Percentiles rank a stretch among this genome's conserved stretches.
Evolutionary conservation across 352 stramenopile species (phyloP).

Genomic region (Pythium graminicola): DNA sequence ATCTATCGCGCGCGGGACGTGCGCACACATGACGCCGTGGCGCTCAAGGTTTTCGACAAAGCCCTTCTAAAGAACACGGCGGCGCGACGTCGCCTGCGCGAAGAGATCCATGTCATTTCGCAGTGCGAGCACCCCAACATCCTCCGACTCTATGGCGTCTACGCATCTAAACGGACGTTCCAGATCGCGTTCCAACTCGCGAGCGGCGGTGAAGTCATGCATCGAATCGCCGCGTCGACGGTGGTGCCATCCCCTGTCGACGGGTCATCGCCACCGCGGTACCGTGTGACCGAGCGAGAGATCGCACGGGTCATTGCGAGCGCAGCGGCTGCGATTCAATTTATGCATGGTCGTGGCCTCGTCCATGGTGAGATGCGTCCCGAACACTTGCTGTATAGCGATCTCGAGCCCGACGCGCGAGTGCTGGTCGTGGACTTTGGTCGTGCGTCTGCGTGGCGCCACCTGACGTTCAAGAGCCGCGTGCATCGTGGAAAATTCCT

Average conservation of each 20-base stretch:
- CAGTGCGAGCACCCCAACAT: conserved; percentile 52
- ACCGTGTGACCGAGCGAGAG: conserved; percentile 44
- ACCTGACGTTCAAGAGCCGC: conserved; percentile 27
- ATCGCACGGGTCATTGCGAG: conserved; percentile 43
- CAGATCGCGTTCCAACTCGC: conserved; percentile 77
- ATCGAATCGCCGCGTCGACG: conserved; percentile 22
- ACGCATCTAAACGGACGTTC: conserved; percentile 35
- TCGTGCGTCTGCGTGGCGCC: conserved; percentile 38
- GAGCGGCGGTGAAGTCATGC: conserved; percentile 51
- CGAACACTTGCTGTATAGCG: conserved; percentile 70
- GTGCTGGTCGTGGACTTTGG: conserved; percentile 65
- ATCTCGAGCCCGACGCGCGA: conserved; percentile 51
- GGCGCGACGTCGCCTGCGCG: conserved; percentile 52
- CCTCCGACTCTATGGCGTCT: conserved; percentile 59
- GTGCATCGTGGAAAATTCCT: conserved; percentile 26
- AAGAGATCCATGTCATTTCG: conserved; percentile 55
- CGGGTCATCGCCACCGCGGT: conserved; percentile 12
- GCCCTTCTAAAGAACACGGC: conserved; percentile 33
- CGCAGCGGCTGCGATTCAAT: conserved; percentile 40
- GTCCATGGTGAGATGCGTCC: conserved; percentile 65
- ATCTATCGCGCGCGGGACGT: conserved; percentile 57
- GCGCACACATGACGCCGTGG: conserved; percentile 57
- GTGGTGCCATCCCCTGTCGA: neutral
- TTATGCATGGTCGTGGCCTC: conserved; percentile 44
- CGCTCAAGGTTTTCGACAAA: conserved; percentile 64